Conservation (phyloP, 768 basidiomycete species). For the Cystobasidium ongulense region DNA sequence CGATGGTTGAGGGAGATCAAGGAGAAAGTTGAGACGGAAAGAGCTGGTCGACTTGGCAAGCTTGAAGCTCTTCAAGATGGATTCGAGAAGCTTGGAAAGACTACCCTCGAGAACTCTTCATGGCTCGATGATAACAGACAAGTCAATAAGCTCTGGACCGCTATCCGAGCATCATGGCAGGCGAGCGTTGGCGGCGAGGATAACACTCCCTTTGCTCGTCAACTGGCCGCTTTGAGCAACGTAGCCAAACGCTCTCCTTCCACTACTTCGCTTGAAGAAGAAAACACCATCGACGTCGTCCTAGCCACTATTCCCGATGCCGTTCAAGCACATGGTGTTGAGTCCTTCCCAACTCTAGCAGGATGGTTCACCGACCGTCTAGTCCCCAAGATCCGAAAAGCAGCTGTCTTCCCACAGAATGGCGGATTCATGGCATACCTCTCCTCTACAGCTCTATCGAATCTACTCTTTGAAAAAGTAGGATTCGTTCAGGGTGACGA, state of each 20-base stretch:
- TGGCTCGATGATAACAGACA: slow-evolving; percentile 91
- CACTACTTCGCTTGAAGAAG: slow-evolving; percentile 41
- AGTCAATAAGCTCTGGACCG: slow-evolving; percentile 84
- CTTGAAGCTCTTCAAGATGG: slow-evolving; percentile 84
- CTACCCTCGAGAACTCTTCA: slow-evolving; percentile 69
- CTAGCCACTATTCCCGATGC: slow-evolving; percentile 51
- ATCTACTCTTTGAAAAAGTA: slow-evolving; percentile 67
- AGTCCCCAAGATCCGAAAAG: slow-evolving; percentile 69
- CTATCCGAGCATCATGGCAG: slow-evolving; percentile 62
- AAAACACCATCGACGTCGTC: slow-evolving; percentile 60
- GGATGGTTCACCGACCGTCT: slow-evolving; percentile 84
- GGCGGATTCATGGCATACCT: slow-evolving; percentile 81
- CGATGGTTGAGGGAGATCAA: slow-evolving; percentile 96
- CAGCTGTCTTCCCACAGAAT: slow-evolving; percentile 88
- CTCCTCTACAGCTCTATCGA: slow-evolving; percentile 66
- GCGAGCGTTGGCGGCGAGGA: slow-evolving; percentile 39
- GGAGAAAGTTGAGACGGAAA: slow-evolving; percentile 88
- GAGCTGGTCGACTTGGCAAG: slow-evolving; percentile 86
- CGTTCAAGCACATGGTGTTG: slow-evolving; percentile 51
- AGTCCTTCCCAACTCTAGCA: slow-evolving; percentile 78
- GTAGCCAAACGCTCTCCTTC: slow-evolving; percentile 43
- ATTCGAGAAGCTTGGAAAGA: slow-evolving; percentile 79
- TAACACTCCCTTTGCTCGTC: slow-evolving; percentile 75
- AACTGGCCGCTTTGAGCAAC: slow-evolving; percentile 73
- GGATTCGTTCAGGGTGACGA: slow-evolving; percentile 72